phyloP scores from a whole-genome alignment of 2,329 filamentous ascomycete species.

The Periconia sp. region DNA sequence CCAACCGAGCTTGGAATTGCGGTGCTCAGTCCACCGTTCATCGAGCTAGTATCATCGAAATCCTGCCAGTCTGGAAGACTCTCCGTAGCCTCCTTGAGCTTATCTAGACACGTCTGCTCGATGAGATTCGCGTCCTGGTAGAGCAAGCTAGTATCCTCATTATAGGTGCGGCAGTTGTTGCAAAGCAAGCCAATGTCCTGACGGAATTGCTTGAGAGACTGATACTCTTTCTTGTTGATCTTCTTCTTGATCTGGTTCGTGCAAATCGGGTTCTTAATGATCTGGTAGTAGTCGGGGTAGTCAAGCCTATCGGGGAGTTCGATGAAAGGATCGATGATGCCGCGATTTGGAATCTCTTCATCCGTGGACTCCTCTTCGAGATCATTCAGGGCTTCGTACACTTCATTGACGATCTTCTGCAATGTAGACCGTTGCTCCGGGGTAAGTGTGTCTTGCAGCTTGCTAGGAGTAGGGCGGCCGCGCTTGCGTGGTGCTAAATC shows the following conservation, averaged over 20 bases:
- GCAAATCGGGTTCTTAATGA: conserved; percentile 91
- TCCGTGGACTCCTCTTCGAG: conserved; percentile 77
- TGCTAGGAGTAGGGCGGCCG: conserved; percentile 66
- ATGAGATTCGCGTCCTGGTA: conserved; percentile 93
- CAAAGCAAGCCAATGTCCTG: conserved; percentile 85
- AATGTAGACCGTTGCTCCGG: conserved; percentile 75
- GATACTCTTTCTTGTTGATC: conserved; percentile 96
- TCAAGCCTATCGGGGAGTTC: conserved; percentile 87
- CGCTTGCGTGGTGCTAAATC: conserved; percentile 71
- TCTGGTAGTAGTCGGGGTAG: conserved; percentile 93
- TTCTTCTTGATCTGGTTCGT: conserved; percentile 95
- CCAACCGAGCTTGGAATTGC: conserved; percentile 40
- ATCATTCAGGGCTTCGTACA: conserved; percentile 82
- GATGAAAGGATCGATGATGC: conserved; percentile 93
- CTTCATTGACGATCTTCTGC: conserved; percentile 76
- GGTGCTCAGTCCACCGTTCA: conserved; percentile 53
- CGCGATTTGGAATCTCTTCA: conserved; percentile 67
- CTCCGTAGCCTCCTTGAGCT: conserved; percentile 61
- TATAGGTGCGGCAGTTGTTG: conserved; percentile 92
- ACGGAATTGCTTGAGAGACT: conserved; percentile 77
- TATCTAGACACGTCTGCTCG: conserved; percentile 65
- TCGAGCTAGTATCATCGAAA: conserved; percentile 59
- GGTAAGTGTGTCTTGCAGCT: conserved; percentile 69
- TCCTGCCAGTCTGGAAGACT: conserved; percentile 63
- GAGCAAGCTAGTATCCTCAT: conserved; percentile 91